Base-by-base conservation (phyloP, 768 basidiomycete genomes). In the Chlorophyllum brunneum region DNA sequence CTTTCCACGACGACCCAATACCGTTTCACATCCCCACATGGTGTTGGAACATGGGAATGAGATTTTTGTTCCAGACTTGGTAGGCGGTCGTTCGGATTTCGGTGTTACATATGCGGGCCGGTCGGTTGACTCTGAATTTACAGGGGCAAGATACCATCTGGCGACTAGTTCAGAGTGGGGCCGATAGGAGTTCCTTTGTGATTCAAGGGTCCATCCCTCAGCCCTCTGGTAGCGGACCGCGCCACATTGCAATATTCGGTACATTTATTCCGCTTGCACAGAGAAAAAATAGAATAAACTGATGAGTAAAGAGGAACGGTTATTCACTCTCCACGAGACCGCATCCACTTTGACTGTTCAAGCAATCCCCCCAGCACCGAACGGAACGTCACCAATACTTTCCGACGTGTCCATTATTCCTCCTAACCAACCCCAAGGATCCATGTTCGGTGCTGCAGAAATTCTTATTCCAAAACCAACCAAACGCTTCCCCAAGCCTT, bases 131-230 rank as follows among this genome's bases (percentile, higher is more conserved):
- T n/a, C n/a, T 43, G 15, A 20, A n/a, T 48, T 65, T 61, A 10
- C 77, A 86, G 84, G 86, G 86, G 23, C 77, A 65, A 1, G 86
- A 88, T 65, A 83, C 73, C 53, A 79, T 88, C 50, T 89, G 86
- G 84, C 72, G 86, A 33, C 69, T 88, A 2, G 73, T 70, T 36
- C 67, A 74, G 39, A 64, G 75, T 43, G 56, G 65, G 5, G 64
- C 77, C 0, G 77, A 78, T 0, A 61, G 73, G 33, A 80, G 76
- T 58, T 73, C 69, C 2, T 87, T 73, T 66, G 65, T 60, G 33
- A 77, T 88, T 39, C 79, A 81, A 43, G 85, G 86, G 1, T 70
- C 73, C 31, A 86, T 88, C 41, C 70, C 74, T 37, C 81, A 82
- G 47, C 80, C 82, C 3, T 58, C 63, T 16, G 84, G 82, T n/a